Evolutionary conservation across 2,329 filamentous ascomycete species (phyloP).

Genomic region (Albophoma yamanashiensis): DNA sequence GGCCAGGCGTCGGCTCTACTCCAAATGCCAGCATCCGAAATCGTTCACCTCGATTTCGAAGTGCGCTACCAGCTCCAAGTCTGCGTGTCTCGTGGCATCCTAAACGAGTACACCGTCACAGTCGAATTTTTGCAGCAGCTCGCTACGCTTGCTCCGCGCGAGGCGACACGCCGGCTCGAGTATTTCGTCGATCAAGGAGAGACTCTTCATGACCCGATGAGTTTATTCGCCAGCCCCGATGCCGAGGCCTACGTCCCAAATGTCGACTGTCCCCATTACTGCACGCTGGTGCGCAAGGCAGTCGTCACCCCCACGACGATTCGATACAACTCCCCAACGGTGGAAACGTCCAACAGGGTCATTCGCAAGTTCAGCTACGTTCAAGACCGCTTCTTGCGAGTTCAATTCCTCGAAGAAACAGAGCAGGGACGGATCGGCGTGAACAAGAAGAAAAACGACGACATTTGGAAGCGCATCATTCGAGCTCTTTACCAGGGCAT

Average conservation of each 20-base stretch:
- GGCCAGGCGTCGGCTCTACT: conserved; percentile 18
- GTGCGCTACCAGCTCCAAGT: conserved; percentile 88
- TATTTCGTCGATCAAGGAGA: conserved; percentile 56
- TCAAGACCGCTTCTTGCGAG: conserved; percentile 73
- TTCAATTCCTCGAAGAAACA: conserved; percentile 82
- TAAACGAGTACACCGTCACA: conserved; percentile 68
- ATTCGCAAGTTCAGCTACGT: conserved; percentile 59
- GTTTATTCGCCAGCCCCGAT: conserved; percentile 51
- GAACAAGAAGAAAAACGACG: conserved; percentile 48
- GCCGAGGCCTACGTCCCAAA: conserved; percentile 35
- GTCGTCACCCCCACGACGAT: conserved; percentile 78
- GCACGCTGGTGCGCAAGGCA: conserved; percentile 63
- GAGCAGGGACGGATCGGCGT: conserved; percentile 43
- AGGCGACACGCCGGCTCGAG: conserved; percentile 60
- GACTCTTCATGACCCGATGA: conserved; percentile 57
- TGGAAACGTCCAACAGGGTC: conserved; percentile 84
- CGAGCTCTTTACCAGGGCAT: conserved; percentile 69
- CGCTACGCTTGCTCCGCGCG: conserved; percentile 26
- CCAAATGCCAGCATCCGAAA: conserved; percentile 5
- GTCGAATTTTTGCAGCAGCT: conserved; percentile 57
- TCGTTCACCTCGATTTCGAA: conserved; percentile 48
- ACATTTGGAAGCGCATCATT: conserved; percentile 64
- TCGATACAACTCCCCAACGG: conserved; percentile 62
- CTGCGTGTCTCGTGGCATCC: conserved; percentile 68
- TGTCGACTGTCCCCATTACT: conserved; percentile 56